A percentile compares a stretch with the other conserved stretches of the same genome.
Evolutionary conservation across 2,329 filamentous ascomycete species (phyloP).

Genomic region (Ilyonectria sp.): DNA sequence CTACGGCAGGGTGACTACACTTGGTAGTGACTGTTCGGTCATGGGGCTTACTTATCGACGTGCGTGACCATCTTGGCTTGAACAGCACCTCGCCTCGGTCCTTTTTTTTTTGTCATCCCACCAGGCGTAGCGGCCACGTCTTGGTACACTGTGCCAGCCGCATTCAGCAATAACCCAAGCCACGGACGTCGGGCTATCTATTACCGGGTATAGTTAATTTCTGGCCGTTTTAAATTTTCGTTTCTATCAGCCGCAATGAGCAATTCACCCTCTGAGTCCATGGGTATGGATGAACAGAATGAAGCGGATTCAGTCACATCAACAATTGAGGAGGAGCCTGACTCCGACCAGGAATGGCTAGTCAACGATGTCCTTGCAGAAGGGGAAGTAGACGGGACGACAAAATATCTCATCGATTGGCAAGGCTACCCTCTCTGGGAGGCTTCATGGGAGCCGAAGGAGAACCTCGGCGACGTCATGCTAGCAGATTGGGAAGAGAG

Average conservation of each 20-base stretch:
- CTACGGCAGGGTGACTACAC: background rate
- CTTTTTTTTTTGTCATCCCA: background rate
- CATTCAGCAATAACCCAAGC: background rate
- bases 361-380: constrained; percentile 69
- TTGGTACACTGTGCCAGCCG: background rate
- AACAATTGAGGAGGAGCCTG: constrained; percentile 51
- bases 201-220: background rate
- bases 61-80: background rate
- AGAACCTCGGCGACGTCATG: constrained; percentile 59
- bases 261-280: background rate
- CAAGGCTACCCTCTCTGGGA: constrained; percentile 52
- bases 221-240: background rate
- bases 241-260: constrained; percentile 5
- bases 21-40: background rate
- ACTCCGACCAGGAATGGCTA: constrained; percentile 62
- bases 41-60: background rate
- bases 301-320: constrained; percentile 54
- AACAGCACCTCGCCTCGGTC: background rate
- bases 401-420: constrained; percentile 57
- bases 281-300: constrained; percentile 31
- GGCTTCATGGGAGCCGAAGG: constrained; percentile 66
- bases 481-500: constrained; percentile 60
- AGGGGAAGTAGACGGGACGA: constrained; percentile 46
- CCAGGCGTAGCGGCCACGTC: background rate
- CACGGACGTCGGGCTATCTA: background rate